Evolutionary conservation across 768 basidiomycete species (phyloP).

Genomic region (Auricularia cornea): DNA sequence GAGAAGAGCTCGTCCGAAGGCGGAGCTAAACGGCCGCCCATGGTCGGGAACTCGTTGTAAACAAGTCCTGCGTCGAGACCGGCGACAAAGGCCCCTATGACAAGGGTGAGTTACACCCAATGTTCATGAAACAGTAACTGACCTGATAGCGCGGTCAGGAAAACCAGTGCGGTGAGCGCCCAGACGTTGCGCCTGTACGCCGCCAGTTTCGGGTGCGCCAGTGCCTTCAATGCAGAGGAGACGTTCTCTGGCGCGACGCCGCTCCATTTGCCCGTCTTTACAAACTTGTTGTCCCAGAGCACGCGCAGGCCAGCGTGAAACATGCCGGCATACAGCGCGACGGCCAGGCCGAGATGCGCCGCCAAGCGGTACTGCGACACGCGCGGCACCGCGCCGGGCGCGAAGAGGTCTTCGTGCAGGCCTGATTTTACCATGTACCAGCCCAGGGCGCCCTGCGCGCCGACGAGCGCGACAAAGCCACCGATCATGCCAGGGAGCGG

Average conservation of each 20-base stretch:
- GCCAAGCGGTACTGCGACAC: slow-evolving; percentile 97
- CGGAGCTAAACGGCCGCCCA: slow-evolving; percentile 84
- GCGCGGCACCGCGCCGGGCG: slow-evolving; percentile 80
- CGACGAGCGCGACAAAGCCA: slow-evolving; percentile 73
- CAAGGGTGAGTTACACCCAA: too few relatives aligned
- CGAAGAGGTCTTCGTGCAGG: slow-evolving; percentile 71
- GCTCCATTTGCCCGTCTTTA: slow-evolving; percentile 48
- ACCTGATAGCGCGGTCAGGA: slow-evolving; percentile 92
- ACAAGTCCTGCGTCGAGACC: slow-evolving; percentile 92
- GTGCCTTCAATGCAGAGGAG: slow-evolving; percentile 32
- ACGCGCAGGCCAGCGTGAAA: slow-evolving; percentile 67
- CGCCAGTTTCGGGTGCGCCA: slow-evolving; percentile 49
- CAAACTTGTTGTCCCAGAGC: slow-evolving; percentile 73
- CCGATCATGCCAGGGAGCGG: slow-evolving; percentile 55
- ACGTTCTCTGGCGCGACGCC: slow-evolving; percentile 34
- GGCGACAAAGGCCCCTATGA: slow-evolving; percentile 98
- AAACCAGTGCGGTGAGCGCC: slow-evolving; percentile 66
- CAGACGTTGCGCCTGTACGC: slow-evolving; percentile 53
- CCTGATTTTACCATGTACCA: slow-evolving; percentile 99
- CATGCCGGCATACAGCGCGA: slow-evolving; percentile 92
- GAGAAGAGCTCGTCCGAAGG: slow-evolving; percentile 78
- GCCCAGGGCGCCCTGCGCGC: slow-evolving; percentile 84
- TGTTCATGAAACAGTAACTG: too few relatives aligned
- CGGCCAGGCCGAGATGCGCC: slow-evolving; percentile 85
- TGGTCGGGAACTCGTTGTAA: slow-evolving; percentile 98